These are phyloP conservation scores for Phytophthora pistaciae DNA, from an alignment of 352 stramenopile genomes.

Conservation along the genomic window DNA sequence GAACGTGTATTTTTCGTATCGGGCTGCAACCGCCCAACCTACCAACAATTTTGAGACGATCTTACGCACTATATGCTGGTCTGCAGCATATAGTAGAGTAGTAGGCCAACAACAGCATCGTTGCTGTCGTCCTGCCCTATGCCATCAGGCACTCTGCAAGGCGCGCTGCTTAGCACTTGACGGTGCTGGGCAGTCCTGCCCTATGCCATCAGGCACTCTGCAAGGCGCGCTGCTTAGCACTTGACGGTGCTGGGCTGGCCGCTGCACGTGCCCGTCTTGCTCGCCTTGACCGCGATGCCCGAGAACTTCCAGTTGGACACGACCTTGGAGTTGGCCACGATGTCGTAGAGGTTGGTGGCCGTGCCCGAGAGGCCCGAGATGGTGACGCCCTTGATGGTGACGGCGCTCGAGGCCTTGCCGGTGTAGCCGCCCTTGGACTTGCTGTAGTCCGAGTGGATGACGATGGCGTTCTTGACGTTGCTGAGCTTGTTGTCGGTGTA, in stretches of 20 bases:
- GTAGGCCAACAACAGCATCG: neutral
- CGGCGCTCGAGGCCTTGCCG: conserved; percentile 7
- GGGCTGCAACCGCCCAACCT: neutral
- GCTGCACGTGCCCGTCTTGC: conserved; percentile 25
- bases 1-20: neutral
- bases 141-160: neutral
- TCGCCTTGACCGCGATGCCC: conserved; percentile 22
- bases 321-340: conserved; percentile 24
- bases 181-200: conserved; percentile 14
- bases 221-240: conserved; percentile 18
- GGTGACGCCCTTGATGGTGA: conserved; percentile 11
- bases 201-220: neutral
- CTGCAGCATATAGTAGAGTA: neutral
- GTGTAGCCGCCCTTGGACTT: conserved; percentile 30
- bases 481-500: conserved; percentile 32
- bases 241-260: conserved; percentile 29
- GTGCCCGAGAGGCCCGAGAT: conserved; percentile 15
- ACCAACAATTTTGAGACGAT: no score
- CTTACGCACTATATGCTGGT: no score
- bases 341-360: conserved; percentile 29
- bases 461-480: conserved; percentile 23
- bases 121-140: neutral
- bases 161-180: conserved; percentile 26
- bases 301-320: conserved; percentile 34
- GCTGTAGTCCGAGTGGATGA: conserved; percentile 26